Conservation (phyloP, 2,329 filamentous ascomycete genomes). For the Ophiostoma montium region DNA sequence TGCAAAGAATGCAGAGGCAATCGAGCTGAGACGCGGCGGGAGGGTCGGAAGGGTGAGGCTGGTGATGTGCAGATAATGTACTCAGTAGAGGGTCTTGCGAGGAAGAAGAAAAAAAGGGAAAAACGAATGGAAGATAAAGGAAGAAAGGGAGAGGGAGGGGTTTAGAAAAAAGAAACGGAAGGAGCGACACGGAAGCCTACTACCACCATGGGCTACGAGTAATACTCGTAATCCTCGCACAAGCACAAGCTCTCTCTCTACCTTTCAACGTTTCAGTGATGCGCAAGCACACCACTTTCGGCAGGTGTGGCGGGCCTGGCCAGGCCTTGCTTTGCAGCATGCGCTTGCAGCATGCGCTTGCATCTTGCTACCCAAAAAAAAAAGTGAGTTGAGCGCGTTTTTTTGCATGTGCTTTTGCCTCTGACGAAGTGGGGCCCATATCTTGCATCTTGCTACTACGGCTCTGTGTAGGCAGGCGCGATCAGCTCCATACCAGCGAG, state of each 20-base stretch:
- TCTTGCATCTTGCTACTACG: no score
- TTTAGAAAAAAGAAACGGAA: neutral
- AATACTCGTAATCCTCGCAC: no score
- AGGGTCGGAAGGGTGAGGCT: neutral
- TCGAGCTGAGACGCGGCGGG: neutral
- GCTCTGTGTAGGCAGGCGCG: no score
- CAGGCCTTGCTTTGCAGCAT: neutral
- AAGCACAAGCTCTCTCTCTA: neutral
- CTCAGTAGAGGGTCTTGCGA: neutral
- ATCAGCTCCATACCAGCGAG: no score
- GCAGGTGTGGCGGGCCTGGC: neutral
- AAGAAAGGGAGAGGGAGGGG: neutral
- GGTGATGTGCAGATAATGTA: neutral
- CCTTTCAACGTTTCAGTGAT: neutral
- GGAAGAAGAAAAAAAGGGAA: neutral
- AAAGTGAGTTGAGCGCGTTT: neutral
- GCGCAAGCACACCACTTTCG: constrained; percentile 4
- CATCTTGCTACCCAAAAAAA: no score
- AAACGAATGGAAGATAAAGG: neutral
- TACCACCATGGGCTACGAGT: neutral
- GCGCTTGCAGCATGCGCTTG: no score
- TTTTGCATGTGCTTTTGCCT: constrained; percentile 10
- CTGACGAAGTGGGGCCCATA: neutral
- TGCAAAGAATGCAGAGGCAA: neutral
- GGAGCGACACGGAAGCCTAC: neutral